These are phyloP conservation scores for Cyanodermella asteris DNA, from an alignment of 2,329 filamentous ascomycete genomes.

Conservation along the genomic window DNA sequence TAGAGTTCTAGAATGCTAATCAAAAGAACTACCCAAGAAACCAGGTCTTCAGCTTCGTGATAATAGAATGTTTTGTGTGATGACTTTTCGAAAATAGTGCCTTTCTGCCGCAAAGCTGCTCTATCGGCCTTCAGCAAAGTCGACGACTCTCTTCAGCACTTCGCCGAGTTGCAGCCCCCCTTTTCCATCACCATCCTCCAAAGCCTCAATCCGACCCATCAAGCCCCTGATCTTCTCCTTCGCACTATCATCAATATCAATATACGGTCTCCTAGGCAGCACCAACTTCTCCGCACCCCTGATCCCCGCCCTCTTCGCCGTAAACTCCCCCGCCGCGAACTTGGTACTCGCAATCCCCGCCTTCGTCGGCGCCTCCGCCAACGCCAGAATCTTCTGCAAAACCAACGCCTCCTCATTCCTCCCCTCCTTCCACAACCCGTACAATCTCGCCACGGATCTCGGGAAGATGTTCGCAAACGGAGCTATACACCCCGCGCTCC, in stretches of 20 bases:
- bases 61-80: too few species aligned
- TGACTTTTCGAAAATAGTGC: too few species aligned
- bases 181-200: slow-evolving; percentile 13
- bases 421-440: slow-evolving; percentile 37
- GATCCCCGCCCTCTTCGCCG: slow-evolving; percentile 37
- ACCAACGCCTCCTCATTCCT: slow-evolving; percentile 34
- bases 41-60: too few species aligned
- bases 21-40: too few species aligned
- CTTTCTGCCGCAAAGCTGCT: too few species aligned
- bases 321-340: slow-evolving; percentile 40
- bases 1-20: too few species aligned
- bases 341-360: slow-evolving; percentile 46
- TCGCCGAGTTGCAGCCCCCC: not conserved
- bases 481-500: slow-evolving; percentile 32
- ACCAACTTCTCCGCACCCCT: slow-evolving; percentile 35
- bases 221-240: slow-evolving; percentile 21
- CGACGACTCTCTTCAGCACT: too few species aligned
- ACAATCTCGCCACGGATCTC: slow-evolving; percentile 34
- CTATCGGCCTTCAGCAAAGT: too few species aligned
- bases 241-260: slow-evolving; percentile 21
- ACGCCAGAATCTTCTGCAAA: slow-evolving; percentile 38
- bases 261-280: slow-evolving; percentile 39
- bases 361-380: slow-evolving; percentile 45
- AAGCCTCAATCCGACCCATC: slow-evolving; percentile 19
- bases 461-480: slow-evolving; percentile 37